These are phyloP conservation scores for Solidago caesia DNA, from an alignment of 129 eudicot species.

Conservation along the genomic window DNA sequence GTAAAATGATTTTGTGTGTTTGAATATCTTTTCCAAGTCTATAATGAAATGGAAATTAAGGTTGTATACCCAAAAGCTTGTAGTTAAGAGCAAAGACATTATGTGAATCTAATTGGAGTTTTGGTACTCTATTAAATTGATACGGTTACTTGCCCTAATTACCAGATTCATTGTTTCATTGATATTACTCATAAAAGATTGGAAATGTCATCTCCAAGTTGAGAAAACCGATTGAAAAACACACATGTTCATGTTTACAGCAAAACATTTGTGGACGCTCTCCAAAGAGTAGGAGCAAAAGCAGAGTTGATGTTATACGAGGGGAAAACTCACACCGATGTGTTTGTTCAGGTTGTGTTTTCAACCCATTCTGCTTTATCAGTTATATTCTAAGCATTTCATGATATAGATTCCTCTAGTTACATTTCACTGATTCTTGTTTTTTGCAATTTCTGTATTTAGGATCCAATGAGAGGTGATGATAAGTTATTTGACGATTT, in stretches of 20 bases:
- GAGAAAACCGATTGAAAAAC: no score
- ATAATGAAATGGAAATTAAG: neutral
- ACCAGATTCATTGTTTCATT: no score
- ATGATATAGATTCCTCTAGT: no score
- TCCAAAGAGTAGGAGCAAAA: conserved; percentile 67
- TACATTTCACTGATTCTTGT: conserved; percentile 8
- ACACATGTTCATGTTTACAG: conserved; percentile 34
- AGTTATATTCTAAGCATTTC: no score
- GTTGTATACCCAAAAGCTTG: neutral
- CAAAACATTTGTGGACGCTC: conserved; percentile 71
- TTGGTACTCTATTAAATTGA: neutral
- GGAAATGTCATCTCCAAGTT: no score
- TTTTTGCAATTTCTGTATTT: conserved; percentile 19
- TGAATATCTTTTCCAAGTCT: no score
- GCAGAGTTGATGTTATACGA: conserved; percentile 75
- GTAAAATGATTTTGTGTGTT: no score
- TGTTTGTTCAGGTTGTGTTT: conserved; percentile 80
- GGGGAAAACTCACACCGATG: conserved; percentile 92
- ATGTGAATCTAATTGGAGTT: neutral
- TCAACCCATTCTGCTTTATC: neutral
- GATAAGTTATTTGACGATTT: conserved; percentile 85
- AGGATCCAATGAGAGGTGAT: conserved; percentile 99
- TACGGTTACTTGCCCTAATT: neutral
- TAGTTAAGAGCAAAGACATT: neutral
- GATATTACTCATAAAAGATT: no score